phyloP scores from a whole-genome alignment of 805 yeast genomes.

The Wickerhamomyces kurtzmanii region DNA sequence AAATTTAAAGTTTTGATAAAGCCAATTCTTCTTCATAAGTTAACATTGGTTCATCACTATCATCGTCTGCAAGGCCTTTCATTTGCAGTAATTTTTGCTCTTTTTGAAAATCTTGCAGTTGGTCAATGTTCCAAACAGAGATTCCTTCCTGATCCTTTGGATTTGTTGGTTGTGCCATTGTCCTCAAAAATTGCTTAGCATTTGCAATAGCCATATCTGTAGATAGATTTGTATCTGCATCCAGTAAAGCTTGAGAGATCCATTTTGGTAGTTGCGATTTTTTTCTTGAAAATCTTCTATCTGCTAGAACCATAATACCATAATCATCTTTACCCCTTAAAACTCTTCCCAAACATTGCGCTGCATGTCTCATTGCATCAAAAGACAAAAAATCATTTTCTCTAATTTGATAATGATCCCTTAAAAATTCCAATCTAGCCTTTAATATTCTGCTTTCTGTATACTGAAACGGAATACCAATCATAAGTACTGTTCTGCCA shows the following conservation, averaged over 20 bases:
- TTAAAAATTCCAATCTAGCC: slow-evolving; percentile 85
- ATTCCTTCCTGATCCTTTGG: slow-evolving; percentile 90
- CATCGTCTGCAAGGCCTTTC: slow-evolving; percentile 12
- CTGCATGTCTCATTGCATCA: slow-evolving; percentile 99
- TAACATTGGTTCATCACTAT: slow-evolving; percentile 17
- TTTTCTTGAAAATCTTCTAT: slow-evolving; percentile 81
- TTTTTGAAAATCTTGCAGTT: slow-evolving; percentile 48
- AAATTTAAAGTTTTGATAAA: slow-evolving; percentile 7
- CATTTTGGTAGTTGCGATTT: slow-evolving; percentile 88
- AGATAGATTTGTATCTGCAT: slow-evolving; percentile 84
- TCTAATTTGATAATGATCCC: slow-evolving; percentile 87
- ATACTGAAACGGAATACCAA: slow-evolving; percentile 98
- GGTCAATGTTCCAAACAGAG: slow-evolving; percentile 82
- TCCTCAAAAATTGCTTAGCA: slow-evolving; percentile 84
- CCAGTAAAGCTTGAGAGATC: slow-evolving; percentile 89
- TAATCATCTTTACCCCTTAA: slow-evolving; percentile 97
- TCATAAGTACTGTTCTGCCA: slow-evolving; percentile 96
- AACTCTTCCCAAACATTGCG: slow-evolving; percentile 96
- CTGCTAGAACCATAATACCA: slow-evolving; percentile 98
- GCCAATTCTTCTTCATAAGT: slow-evolving; percentile 17
- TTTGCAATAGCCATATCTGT: slow-evolving; percentile 97
- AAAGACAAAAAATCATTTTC: slow-evolving; percentile 93
- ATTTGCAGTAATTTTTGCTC: slow-evolving; percentile 26
- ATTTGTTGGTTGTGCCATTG: slow-evolving; percentile 89
- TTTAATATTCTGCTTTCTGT: slow-evolving; percentile 94